Evolutionary conservation across 345 rosid species (phyloP), one percentile per base, ranked within the genome.

Genomic region (Dovyalis caffra): DNA sequence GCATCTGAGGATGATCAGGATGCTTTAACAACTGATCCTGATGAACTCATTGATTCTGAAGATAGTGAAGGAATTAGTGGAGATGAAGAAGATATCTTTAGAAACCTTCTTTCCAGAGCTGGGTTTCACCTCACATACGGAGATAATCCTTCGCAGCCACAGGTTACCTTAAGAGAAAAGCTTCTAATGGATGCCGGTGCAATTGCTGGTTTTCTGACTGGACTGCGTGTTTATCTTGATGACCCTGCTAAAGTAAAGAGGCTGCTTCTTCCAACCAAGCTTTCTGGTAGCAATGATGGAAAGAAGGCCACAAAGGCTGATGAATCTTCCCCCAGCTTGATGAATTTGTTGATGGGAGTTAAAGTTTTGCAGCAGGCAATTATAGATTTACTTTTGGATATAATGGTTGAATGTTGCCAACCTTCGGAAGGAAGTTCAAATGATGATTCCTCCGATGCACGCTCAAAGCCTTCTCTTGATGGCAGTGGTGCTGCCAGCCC

Each of bases 131-230:
- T 96, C 73, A 84, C 95, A 8, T 93, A 89, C 80, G 95, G 97
- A 65, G 99, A 96, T 77, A 93, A 91, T 87, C 82, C 87, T 80
- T 92, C 97, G 70, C 92, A 92, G 66, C 98, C 97, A 62, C 97
- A 93, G 86, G 91, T 91, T 70, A 91, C 92, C 23, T 83, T 91
- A 74, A 83, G 92, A 66, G 97, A 91, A 83, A 96, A 93, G 87
- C 98, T 93, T 85, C 84, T 96, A 72, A 96, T 93, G 97, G 99
- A 96, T 83, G 99, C 99, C 53, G 97, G 99, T 66, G 97, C 99
- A 31, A 92, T 96, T 80, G 97, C 99, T 67, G 98, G 99, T 82
- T 96, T 96, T 87, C 87, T 96, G 76, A 90, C 98, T 25, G 94
- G 98, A 38, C 85, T 96, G 79, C 99, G 99, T 68, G 91, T 92